Percentiles rank a stretch among this genome's conserved stretches.
These are phyloP conservation scores for Elaeis oleifera DNA, from an alignment of 202 grass and related monocot genomes.

Conservation along the genomic window DNA sequence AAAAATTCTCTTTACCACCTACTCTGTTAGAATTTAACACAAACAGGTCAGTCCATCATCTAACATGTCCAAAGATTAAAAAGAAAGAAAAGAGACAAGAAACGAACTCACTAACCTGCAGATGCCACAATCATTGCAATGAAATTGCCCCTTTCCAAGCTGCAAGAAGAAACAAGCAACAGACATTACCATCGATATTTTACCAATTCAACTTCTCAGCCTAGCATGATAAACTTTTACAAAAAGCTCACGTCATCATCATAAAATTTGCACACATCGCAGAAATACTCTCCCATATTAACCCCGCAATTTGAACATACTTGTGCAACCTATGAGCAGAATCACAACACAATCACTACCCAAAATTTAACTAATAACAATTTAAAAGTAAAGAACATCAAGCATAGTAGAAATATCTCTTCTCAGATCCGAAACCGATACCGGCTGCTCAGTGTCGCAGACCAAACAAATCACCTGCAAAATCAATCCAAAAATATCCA, in stretches of 20 bases:
- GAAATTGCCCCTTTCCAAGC: conserved; percentile 72
- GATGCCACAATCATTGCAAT: conserved; percentile 86
- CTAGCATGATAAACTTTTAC: conserved; percentile 12
- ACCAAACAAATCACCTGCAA: conserved; percentile 87
- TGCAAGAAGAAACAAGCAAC: conserved; percentile 29
- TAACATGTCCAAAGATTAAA: conserved; percentile 3
- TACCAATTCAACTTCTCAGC: too few species aligned
- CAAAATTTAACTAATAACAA: conserved; percentile 3
- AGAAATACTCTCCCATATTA: conserved; percentile 97
- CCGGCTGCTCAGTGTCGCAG: conserved; percentile 68
- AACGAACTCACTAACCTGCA: conserved; percentile 50
- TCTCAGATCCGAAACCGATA: conserved; percentile 19
- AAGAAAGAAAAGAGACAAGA: conserved; percentile 7
- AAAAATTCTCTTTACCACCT: conserved; percentile 86
- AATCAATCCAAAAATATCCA: conserved; percentile 5
- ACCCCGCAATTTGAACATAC: conserved; percentile 79
- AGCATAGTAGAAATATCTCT: too few species aligned
- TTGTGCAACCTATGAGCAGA: conserved; percentile 59
- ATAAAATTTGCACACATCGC: conserved; percentile 88
- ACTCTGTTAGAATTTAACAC: conserved; percentile 51
- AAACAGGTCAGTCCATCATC: conserved; percentile 20
- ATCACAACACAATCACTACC: background rate
- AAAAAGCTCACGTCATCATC: conserved; percentile 71
- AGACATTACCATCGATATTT: too few species aligned
- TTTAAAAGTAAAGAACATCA: background rate